Evolutionary conservation across 345 rosid species (phyloP).

Genomic region (Heritiera littoralis): DNA sequence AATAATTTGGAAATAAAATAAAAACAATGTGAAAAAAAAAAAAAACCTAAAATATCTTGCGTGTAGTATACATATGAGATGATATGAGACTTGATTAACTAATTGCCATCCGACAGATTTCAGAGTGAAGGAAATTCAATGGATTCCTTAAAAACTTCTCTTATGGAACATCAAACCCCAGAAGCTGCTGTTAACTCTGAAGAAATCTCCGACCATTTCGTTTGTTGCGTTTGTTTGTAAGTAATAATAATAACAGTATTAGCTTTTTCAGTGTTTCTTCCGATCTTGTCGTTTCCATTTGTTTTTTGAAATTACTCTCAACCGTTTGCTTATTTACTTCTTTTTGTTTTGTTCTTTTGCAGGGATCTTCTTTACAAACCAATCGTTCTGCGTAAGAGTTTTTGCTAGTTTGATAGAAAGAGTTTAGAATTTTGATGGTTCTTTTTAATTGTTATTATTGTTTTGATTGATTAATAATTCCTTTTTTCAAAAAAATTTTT

Average conservation of each 20-base stretch:
- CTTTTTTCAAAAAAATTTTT: background rate
- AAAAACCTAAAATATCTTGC: too few species aligned
- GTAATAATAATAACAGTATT: background rate
- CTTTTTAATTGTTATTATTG: background rate
- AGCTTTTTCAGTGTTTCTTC: background rate
- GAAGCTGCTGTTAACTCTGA: constrained; percentile 14
- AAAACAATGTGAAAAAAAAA: too few species aligned
- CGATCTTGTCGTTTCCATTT: background rate
- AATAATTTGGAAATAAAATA: too few species aligned
- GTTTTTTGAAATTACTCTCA: background rate
- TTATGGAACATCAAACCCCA: background rate
- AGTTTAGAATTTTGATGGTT: background rate
- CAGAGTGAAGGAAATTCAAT: background rate
- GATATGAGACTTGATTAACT: too few species aligned
- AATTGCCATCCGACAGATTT: background rate
- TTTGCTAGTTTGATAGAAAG: background rate
- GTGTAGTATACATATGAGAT: too few species aligned
- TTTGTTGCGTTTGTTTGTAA: constrained; percentile 62
- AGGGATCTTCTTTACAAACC: constrained; percentile 96
- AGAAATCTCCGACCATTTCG: constrained; percentile 36
- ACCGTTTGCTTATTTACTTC: background rate
- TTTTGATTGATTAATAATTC: constrained; percentile 8
- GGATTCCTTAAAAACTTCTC: background rate
- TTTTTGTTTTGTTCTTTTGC: constrained; percentile 25
- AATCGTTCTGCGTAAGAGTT: constrained; percentile 64